Evolutionary conservation across 768 basidiomycete genomes (phyloP).

Genomic region (Mycena metata): DNA sequence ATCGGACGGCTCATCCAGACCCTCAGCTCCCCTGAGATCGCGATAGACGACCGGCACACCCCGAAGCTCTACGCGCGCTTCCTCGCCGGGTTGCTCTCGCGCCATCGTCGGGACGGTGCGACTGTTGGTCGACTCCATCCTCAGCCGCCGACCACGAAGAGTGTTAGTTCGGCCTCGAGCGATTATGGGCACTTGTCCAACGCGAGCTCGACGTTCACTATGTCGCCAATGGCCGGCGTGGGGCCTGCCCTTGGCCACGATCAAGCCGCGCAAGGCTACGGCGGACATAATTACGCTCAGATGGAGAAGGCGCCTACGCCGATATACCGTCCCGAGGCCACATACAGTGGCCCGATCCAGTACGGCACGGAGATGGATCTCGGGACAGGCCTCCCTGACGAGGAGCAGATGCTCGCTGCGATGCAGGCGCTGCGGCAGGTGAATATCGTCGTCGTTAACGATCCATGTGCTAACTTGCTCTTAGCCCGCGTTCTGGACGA

Average conservation of each 20-base stretch:
- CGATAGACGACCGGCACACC: conserved; percentile 86
- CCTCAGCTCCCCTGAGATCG: conserved; percentile 77
- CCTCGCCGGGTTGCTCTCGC: conserved; percentile 77
- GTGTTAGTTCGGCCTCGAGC: conserved; percentile 32
- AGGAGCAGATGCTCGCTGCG: conserved; percentile 73
- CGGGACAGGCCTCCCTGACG: conserved; percentile 59
- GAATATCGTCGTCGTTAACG: background rate
- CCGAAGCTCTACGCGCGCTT: conserved; percentile 87
- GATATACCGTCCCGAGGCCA: conserved; percentile 62
- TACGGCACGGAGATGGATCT: conserved; percentile 54
- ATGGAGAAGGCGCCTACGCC: conserved; percentile 50
- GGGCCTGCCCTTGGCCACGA: conserved; percentile 20
- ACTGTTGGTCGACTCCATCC: conserved; percentile 68
- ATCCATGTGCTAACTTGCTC: background rate
- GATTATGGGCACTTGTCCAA: conserved; percentile 37
- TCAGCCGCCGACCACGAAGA: conserved; percentile 59
- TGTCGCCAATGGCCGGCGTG: conserved; percentile 41
- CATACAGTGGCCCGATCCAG: conserved; percentile 60
- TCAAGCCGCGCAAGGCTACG: conserved; percentile 37
- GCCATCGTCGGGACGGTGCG: conserved; percentile 78
- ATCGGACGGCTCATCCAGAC: conserved; percentile 82
- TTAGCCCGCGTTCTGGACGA: conserved; percentile 80
- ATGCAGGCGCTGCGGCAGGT: conserved; percentile 68
- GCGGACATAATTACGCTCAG: conserved; percentile 34
- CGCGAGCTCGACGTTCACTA: conserved; percentile 45